Conservation (phyloP, 192 early-diverging fungal species). For the Gigaspora rosea region DNA sequence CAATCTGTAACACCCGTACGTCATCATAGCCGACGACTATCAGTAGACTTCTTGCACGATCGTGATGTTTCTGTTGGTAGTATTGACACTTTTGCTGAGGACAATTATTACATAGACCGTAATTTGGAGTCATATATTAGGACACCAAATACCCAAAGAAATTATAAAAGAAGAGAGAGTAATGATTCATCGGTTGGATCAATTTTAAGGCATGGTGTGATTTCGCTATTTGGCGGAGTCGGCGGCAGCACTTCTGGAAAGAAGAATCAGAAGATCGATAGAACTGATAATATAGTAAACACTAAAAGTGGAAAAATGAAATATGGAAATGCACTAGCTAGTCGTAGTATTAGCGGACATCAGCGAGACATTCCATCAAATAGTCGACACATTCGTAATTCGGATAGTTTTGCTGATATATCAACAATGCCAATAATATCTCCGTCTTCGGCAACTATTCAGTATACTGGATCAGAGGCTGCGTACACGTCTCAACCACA, state of each 20-base stretch:
- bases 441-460: conserved; percentile 13
- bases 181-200: conserved; percentile 19
- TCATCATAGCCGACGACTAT: conserved; percentile 29
- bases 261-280: too few species aligned
- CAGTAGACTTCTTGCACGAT: conserved; percentile 30
- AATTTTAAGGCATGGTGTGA: conserved; percentile 6
- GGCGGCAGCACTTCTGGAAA: too few species aligned
- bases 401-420: too few species aligned
- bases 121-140: conserved; percentile 23
- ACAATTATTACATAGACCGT: conserved; percentile 26
- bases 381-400: too few species aligned
- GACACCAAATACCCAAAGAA: conserved; percentile 7
- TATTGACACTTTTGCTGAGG: conserved; percentile 35
- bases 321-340: too few species aligned
- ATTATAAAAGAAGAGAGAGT: conserved; percentile 22
- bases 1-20: conserved; percentile 9
- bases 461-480: not conserved
- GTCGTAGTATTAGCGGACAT: too few species aligned
- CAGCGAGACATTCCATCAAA: too few species aligned
- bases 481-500: not conserved
- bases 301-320: too few species aligned
- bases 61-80: conserved; percentile 30
- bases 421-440: not conserved
- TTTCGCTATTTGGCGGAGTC: conserved; percentile 23
- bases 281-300: too few species aligned